A percentile compares a stretch with the other conserved stretches of the same genome.
These are phyloP conservation scores for Puccinellia tenuiflora DNA, from an alignment of 176 grass and related monocot genomes.

Conservation along the genomic window DNA sequence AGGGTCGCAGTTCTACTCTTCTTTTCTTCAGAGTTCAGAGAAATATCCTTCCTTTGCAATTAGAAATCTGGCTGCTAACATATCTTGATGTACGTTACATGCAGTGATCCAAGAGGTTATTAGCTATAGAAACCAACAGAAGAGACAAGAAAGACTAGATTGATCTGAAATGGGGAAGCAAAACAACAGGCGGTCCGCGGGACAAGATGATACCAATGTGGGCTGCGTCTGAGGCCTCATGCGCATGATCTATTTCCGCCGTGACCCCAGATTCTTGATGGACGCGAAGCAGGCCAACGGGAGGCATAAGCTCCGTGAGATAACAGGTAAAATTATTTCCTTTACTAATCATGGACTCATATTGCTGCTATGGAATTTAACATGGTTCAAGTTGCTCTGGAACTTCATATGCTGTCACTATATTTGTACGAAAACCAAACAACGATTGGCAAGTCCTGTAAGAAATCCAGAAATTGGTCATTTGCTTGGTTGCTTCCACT, in stretches of 20 bases:
- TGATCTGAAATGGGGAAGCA: slow-evolving; percentile 61
- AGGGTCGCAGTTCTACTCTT: background rate
- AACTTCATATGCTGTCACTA: background rate
- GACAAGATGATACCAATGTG: slow-evolving; percentile 47
- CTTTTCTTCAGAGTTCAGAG: background rate
- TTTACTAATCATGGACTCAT: background rate
- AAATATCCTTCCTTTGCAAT: background rate
- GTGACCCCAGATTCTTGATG: slow-evolving; percentile 69
- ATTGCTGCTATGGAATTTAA: background rate
- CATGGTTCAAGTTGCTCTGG: background rate
- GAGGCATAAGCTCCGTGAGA: slow-evolving; percentile 38
- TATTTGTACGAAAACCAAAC: background rate
- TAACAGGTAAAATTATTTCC: slow-evolving; percentile 22
- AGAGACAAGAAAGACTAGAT: background rate
- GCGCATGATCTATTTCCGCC: slow-evolving; percentile 75
- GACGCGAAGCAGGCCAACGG: slow-evolving; percentile 45
- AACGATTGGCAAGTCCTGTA: background rate
- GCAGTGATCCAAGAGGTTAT: background rate
- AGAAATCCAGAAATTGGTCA: background rate
- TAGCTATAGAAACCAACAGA: slow-evolving; percentile 21
- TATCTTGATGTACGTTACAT: background rate
- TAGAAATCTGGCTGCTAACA: background rate
- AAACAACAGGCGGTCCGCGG: slow-evolving; percentile 28
- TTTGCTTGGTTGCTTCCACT: slow-evolving; percentile 6
- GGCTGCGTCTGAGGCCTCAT: slow-evolving; percentile 95